phyloP scores from a whole-genome alignment of 1,284 basidiomycete genomes.

The Rhodotorula sp. region DNA sequence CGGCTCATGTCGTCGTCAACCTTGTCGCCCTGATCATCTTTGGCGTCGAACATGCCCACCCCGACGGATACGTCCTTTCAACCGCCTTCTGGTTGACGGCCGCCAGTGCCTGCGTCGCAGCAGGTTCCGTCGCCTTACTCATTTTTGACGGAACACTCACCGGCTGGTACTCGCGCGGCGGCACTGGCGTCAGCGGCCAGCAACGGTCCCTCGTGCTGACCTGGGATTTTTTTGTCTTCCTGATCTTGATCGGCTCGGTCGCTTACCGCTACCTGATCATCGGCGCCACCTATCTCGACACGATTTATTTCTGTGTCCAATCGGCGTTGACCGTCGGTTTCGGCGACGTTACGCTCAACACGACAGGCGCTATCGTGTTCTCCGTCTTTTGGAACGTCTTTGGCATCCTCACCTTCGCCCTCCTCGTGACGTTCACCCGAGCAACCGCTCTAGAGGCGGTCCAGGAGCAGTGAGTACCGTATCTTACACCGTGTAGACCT shows the following conservation, averaged over 20 bases:
- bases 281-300: constrained; percentile 24
- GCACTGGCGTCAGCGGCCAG: constrained; percentile 17
- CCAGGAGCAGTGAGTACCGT: constrained; percentile 40
- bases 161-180: constrained; percentile 9
- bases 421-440: constrained; percentile 64
- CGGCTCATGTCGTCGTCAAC: constrained; percentile 15
- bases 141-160: constrained; percentile 14
- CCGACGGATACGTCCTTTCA: constrained; percentile 26
- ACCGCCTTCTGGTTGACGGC: constrained; percentile 34
- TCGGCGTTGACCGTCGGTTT: constrained; percentile 55
- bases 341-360: constrained; percentile 66
- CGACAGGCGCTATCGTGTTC: constrained; percentile 55
- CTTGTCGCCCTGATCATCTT: constrained; percentile 20
- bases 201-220: constrained; percentile 20
- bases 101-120: constrained; percentile 7
- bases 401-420: constrained; percentile 52
- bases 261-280: constrained; percentile 12
- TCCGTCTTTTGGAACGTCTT: constrained; percentile 50
- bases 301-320: constrained; percentile 27
- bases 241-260: constrained; percentile 12
- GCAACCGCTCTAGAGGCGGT: constrained; percentile 65
- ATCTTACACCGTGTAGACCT: no score
- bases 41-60: constrained; percentile 5
- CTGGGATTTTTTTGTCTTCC: constrained; percentile 14
- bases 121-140: constrained; percentile 1